These are phyloP conservation scores for Chaetoceros muelleri DNA, from an alignment of 108 stramenopile species.

Conservation along the genomic window DNA sequence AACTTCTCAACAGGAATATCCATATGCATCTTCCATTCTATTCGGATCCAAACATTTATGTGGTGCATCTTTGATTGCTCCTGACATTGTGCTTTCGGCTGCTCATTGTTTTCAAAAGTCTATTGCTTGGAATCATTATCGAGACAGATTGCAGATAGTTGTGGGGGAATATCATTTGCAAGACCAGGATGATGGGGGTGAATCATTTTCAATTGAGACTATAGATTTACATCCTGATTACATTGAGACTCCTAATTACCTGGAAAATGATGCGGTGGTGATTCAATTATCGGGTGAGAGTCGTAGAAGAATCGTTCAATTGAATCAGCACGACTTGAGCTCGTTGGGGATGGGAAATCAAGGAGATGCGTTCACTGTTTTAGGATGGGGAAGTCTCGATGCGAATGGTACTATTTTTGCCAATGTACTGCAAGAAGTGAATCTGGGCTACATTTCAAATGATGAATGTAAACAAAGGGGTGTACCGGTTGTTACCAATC, in stretches of 20 bases:
- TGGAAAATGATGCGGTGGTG: neutral
- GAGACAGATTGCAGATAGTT: neutral
- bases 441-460: neutral
- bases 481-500: neutral
- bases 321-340: neutral
- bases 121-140: neutral
- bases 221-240: neutral
- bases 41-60: neutral
- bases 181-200: neutral
- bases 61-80: neutral
- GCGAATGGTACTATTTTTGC: neutral
- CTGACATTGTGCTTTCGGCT: neutral
- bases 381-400: neutral
- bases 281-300: neutral
- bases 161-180: neutral
- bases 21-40: neutral
- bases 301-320: neutral
- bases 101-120: neutral
- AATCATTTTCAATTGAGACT: neutral
- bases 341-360: neutral
- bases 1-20: neutral
- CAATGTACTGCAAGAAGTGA: neutral
- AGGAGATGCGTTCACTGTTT: neutral
- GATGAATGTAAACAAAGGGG: neutral
- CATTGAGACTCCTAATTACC: neutral